Base-by-base conservation (phyloP, 441 rosid genomes). In the Manihot esculenta region DNA sequence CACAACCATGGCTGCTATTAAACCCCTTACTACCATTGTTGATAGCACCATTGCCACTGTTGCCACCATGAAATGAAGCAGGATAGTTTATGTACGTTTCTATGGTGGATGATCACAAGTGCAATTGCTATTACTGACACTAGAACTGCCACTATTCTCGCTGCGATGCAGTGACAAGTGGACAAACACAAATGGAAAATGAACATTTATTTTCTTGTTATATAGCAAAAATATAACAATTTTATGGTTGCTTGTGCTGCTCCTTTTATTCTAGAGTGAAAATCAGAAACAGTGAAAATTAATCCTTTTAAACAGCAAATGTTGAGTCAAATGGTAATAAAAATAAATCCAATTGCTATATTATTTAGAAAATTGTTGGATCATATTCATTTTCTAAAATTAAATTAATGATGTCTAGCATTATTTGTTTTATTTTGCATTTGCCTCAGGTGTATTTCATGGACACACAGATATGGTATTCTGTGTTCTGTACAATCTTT, bases 381-480 rank as follows among this genome's bases (percentile, higher is more conserved):
- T 15, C 66, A 24, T 33, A 49, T 48, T 9, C 10, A 2, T 73
- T 66, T 49, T 6, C 1, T n/a, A 49, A 23, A 3, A 51, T 50
- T 68, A 55, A 30, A 47, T 51, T 3, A 61, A 23, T 23, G 58
- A 23, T 63, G 47, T 62, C 33, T 64, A 62, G 17, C 24, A 56
- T 60, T 49, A 13, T 68, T 44, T 74, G 23, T 17, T 69, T 14
- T 21, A 45, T 30, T 68, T 65, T 53, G 49, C 50, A 56, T 64
- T 76, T 79, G 69, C 78, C 73, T 71, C 76, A 95, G 98, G 99
- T 95, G 73, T 95, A 93, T 79, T 95, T 95, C 79, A 95, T 95
- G 99, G 99, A 95, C 78, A 85, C 97, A 41, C 99, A 96, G 76
- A 96, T 96, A 42, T 96, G 99, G 99, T 96, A 96, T 87, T 96